Evolutionary conservation across 2,329 filamentous ascomycete genomes (phyloP).

Genomic region (Alternaria sp.): DNA sequence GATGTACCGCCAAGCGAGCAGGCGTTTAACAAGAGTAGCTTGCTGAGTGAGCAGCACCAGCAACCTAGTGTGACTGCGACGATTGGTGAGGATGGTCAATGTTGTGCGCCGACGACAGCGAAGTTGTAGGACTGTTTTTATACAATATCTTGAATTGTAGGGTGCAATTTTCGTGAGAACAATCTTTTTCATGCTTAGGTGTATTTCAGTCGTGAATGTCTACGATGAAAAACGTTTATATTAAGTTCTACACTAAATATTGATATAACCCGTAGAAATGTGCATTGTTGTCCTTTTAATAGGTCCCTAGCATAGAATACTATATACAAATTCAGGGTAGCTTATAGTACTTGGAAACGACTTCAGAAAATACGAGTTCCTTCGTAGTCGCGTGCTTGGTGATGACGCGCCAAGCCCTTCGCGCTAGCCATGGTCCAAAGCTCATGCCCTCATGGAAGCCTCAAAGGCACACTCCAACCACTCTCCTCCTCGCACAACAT

Average conservation of each 20-base stretch:
- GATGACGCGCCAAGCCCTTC: constrained; percentile 17
- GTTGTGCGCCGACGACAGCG: constrained; percentile 48
- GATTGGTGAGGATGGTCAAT: constrained; percentile 48
- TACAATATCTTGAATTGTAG: neutral
- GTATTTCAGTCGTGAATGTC: too few species aligned
- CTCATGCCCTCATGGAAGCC: constrained; percentile 4
- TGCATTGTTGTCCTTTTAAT: fast-evolving
- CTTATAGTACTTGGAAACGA: too few species aligned
- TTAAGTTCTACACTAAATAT: too few species aligned
- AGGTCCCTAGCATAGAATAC: too few species aligned
- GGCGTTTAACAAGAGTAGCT: constrained; percentile 54
- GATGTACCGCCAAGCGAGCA: constrained; percentile 65
- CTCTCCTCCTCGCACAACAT: neutral
- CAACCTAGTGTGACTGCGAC: constrained; percentile 48
- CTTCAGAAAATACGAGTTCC: neutral
- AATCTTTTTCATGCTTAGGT: neutral
- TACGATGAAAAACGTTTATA: too few species aligned
- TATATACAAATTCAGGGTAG: too few species aligned
- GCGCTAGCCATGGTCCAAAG: constrained; percentile 8
- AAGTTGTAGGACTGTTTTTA: neutral
- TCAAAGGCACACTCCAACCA: constrained; percentile 16
- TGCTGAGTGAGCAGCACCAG: constrained; percentile 49
- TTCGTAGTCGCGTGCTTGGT: constrained; percentile 2
- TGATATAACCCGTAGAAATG: too few species aligned
- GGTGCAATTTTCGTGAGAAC: neutral